phyloP scores from a whole-genome alignment of 2,329 filamentous ascomycete species.

The Lithohypha guttulata region DNA sequence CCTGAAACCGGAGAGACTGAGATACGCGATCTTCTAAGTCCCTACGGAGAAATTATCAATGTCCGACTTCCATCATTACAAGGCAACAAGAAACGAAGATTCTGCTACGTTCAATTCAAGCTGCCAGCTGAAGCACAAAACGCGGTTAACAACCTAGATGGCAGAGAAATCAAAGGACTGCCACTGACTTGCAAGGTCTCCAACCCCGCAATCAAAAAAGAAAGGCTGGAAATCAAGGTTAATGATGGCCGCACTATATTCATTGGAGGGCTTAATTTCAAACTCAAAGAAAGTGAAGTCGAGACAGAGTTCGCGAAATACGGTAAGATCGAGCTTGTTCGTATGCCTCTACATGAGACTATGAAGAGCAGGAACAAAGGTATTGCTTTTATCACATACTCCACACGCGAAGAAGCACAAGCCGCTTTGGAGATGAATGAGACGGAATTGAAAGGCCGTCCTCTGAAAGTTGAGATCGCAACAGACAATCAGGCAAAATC shows the following conservation, averaged over 20 bases:
- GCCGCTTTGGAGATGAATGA: slow-evolving; percentile 60
- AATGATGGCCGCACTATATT: slow-evolving; percentile 84
- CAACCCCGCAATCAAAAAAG: slow-evolving; percentile 66
- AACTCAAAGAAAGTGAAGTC: slow-evolving; percentile 56
- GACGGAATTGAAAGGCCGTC: slow-evolving; percentile 56
- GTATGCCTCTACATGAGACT: slow-evolving; percentile 56
- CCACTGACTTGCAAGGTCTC: slow-evolving; percentile 72
- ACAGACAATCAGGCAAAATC: slow-evolving; percentile 27
- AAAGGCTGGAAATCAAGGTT: slow-evolving; percentile 54
- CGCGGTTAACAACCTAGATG: slow-evolving; percentile 62
- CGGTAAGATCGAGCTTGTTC: slow-evolving; percentile 62
- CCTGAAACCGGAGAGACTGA: slow-evolving; percentile 39
- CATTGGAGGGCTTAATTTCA: slow-evolving; percentile 56
- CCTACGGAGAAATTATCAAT: slow-evolving; percentile 70
- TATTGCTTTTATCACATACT: slow-evolving; percentile 69
- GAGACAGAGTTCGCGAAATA: slow-evolving; percentile 61
- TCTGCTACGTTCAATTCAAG: slow-evolving; percentile 91
- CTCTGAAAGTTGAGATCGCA: slow-evolving; percentile 54
- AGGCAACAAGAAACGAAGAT: slow-evolving; percentile 75
- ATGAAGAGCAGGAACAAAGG: slow-evolving; percentile 56
- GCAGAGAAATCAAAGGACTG: slow-evolving; percentile 53
- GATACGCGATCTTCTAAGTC: slow-evolving; percentile 46
- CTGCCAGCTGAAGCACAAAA: slow-evolving; percentile 52
- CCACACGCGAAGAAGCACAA: slow-evolving; percentile 31
- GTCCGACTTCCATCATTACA: slow-evolving; percentile 87